Evolutionary conservation across 1,284 basidiomycete genomes (phyloP), one percentile per base, ranked within the genome.

Genomic region (Cryptococcus deneoformans): DNA sequence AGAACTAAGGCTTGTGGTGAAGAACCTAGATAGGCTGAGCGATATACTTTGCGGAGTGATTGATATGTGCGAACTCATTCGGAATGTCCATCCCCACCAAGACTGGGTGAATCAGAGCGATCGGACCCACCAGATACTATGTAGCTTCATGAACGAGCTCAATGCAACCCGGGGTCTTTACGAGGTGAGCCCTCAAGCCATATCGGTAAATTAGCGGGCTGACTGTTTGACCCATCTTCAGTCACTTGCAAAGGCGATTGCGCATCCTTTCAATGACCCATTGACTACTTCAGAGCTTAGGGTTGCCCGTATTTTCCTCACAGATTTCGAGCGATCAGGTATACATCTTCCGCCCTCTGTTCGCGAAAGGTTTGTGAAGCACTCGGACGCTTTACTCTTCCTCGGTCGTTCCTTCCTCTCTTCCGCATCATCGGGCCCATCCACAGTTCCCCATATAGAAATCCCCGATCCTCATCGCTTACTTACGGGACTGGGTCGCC

Each of bases 261-360:
- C 68, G 9, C 70, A 75, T 39, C 57, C 40, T 50, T 60, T 63
- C 62, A 35, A 8, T 40, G 61, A 60, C 38, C 76, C 62, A 34
- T 63, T 67, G 51, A 78, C 61, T 57, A 73, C 50, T 40, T 73
- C 74, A 46, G 68, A 81, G 67, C 44, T 63, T 52, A 87, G 89
- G 69, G 92, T 95, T 2, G 92, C 94, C 16, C 81, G 89, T 29
- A 92, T 94, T 62, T 98, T 98, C 77, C 87, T 92, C 83, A 84
- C 89, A 52, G 95, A 98, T 80, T 99, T 99, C 79, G 91, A 97
- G 74, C 95, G 94, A 75, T 96, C 92, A 6, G 95, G 92, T 0
- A 96, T 98, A 65, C 85, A 95, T 73, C 83, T 98, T 5, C 88
- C 92, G 8, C 84, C 87, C 0, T 80, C 82, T 1, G 82, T 90